Conservation (phyloP, 345 rosid species). For the Gossypium turneri region DNA sequence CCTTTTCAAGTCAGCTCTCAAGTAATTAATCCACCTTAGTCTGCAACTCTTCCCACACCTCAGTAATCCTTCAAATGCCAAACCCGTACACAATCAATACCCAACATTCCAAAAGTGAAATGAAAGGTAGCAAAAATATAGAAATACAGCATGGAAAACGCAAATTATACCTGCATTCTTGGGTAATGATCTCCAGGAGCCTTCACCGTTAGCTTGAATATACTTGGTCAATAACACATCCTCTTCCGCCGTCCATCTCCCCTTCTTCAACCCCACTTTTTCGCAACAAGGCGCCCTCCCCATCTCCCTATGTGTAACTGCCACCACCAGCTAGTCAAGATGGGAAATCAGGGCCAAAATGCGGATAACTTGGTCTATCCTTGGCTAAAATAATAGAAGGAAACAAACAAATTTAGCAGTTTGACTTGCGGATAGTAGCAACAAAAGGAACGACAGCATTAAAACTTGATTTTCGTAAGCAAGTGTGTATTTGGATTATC, state of each 20-base stretch:
- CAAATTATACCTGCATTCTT: slow-evolving; percentile 48
- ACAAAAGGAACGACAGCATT: too few relatives aligned
- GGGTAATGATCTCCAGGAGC: slow-evolving; percentile 64
- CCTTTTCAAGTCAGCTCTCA: slow-evolving; percentile 69
- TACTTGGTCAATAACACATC: slow-evolving; percentile 42
- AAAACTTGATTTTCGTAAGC: not conserved
- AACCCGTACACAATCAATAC: not conserved
- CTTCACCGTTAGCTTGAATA: slow-evolving; percentile 59
- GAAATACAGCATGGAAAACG: not conserved
- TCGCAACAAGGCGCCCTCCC: slow-evolving; percentile 79
- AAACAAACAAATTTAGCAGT: not conserved
- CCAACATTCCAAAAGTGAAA: not conserved
- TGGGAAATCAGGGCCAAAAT: not conserved
- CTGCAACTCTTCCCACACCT: slow-evolving; percentile 96
- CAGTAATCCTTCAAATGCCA: slow-evolving; percentile 43
- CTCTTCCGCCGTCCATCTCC: slow-evolving; percentile 67
- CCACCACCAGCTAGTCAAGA: not conserved
- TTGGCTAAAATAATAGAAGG: not conserved
- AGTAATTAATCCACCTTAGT: slow-evolving; percentile 84
- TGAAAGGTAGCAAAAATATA: not conserved
- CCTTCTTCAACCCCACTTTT: slow-evolving; percentile 57
- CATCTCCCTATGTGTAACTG: slow-evolving; percentile 25
- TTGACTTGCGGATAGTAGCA: not conserved
- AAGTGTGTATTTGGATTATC: not conserved
- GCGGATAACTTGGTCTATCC: not conserved